Percentiles rank a stretch among this genome's conserved stretches.
Evolutionary conservation across 164 flowering plant species (phyloP).

Genomic region (Saururus chinensis): DNA sequence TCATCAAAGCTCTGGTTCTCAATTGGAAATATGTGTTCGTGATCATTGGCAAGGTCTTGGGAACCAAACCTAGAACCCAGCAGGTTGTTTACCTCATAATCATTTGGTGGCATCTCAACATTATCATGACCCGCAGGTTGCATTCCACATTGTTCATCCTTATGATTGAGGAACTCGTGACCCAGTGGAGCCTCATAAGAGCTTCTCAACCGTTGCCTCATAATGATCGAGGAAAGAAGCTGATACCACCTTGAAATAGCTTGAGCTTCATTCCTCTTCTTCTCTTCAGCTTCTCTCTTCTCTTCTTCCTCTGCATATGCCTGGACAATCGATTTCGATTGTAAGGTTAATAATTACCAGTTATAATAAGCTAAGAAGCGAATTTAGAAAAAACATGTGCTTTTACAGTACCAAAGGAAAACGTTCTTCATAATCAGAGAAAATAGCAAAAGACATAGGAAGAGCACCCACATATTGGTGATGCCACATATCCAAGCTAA

Average conservation of each 20-base stretch:
- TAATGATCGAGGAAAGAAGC: constrained; percentile 79
- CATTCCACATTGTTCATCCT: constrained; percentile 2
- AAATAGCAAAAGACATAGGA: too few relatives aligned
- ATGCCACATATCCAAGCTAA: too few relatives aligned
- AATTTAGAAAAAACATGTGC: too few relatives aligned
- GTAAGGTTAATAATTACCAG: too few relatives aligned
- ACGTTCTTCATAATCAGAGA: too few relatives aligned
- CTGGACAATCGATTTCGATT: constrained; percentile 22
- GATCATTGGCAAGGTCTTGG: constrained; percentile 19
- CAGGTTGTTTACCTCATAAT: constrained; percentile 6
- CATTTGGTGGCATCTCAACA: constrained; percentile 8
- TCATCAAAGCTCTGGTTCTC: constrained; percentile 52
- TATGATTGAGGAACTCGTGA: constrained; percentile 2
- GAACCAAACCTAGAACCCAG: constrained; percentile 5
- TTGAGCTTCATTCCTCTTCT: constrained; percentile 49
- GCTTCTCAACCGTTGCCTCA: constrained; percentile 62
- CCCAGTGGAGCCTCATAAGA: constrained; percentile 25
- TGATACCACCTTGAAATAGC: constrained; percentile 88
- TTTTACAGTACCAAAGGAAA: too few relatives aligned
- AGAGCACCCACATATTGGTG: too few relatives aligned
- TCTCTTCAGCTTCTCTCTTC: constrained; percentile 67
- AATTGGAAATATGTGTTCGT: constrained; percentile 61
- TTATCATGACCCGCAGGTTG: constrained; percentile 5
- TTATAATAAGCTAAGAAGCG: too few relatives aligned
- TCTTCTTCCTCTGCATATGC: constrained; percentile 82